Evolutionary conservation across 257 asterid genomes (phyloP).

Genomic region (Echites panduratus): DNA sequence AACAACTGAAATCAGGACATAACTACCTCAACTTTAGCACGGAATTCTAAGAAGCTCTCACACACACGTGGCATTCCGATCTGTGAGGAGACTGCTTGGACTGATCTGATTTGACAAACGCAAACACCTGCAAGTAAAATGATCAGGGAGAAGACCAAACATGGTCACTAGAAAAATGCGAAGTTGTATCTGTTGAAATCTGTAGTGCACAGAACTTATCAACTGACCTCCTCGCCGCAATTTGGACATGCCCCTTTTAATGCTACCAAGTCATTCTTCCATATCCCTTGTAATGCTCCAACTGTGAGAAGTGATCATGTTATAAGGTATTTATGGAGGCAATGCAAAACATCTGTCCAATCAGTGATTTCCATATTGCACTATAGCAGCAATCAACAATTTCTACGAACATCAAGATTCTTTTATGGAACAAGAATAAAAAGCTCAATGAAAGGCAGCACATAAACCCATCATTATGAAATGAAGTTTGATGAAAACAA

Average conservation of each 20-base stretch:
- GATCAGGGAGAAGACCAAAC: neutral
- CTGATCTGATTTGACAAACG: slow-evolving; percentile 68
- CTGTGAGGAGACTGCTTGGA: slow-evolving; percentile 62
- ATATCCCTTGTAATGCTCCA: slow-evolving; percentile 82
- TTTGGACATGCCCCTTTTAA: slow-evolving; percentile 89
- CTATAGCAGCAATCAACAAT: neutral
- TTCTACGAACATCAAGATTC: neutral
- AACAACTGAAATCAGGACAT: neutral
- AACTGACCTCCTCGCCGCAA: slow-evolving; percentile 91
- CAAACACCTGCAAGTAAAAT: slow-evolving; percentile 62
- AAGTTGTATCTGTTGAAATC: neutral
- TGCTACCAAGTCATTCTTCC: slow-evolving; percentile 89
- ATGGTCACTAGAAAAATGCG: neutral
- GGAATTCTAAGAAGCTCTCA: slow-evolving; percentile 87
- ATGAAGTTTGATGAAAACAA: neutral
- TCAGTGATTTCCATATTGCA: neutral
- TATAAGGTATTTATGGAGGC: slow-evolving; percentile 10
- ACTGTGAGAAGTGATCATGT: slow-evolving; percentile 42
- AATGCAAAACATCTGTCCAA: neutral
- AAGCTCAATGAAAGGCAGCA: neutral
- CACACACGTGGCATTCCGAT: slow-evolving; percentile 96
- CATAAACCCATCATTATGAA: neutral
- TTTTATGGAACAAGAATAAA: neutral
- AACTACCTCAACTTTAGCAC: slow-evolving; percentile 78
- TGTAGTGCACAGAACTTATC: neutral